Percentiles rank a stretch among this genome's conserved stretches.
These are phyloP conservation scores for Curvularia sp. DNA, from an alignment of 2,329 filamentous ascomycete species.

Conservation along the genomic window DNA sequence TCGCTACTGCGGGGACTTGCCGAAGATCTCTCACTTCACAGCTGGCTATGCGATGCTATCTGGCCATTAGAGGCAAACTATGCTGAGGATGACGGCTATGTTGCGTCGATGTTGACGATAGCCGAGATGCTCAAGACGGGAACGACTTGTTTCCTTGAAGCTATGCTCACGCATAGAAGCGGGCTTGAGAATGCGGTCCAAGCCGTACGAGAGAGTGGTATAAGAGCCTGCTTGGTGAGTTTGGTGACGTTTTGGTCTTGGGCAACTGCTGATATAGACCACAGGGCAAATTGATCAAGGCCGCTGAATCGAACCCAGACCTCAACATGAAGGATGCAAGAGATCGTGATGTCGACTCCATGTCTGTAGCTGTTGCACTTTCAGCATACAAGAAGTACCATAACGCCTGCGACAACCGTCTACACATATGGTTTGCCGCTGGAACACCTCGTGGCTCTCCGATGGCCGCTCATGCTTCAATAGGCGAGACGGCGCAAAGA, in stretches of 20 bases:
- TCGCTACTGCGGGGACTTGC: slow-evolving; percentile 45
- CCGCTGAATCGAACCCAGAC: slow-evolving; percentile 44
- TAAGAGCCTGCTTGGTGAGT: slow-evolving; percentile 38
- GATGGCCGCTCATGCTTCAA: slow-evolving; percentile 49
- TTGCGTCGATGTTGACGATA: slow-evolving; percentile 44
- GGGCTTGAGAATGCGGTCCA: slow-evolving; percentile 34
- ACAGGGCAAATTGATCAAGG: slow-evolving; percentile 50
- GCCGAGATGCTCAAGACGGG: slow-evolving; percentile 50
- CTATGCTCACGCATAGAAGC: slow-evolving; percentile 47
- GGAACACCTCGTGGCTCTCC: slow-evolving; percentile 57
- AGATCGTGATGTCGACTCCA: slow-evolving; percentile 47
- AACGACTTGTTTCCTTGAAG: slow-evolving; percentile 50
- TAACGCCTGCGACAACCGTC: slow-evolving; percentile 49
- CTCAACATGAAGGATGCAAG: slow-evolving; percentile 47
- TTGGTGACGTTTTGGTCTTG: accelerated
- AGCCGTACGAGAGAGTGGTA: slow-evolving; percentile 45
- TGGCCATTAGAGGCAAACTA: slow-evolving; percentile 50
- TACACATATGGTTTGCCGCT: slow-evolving; percentile 59
- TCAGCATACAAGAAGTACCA: slow-evolving; percentile 40
- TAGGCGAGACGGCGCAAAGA: slow-evolving; percentile 51
- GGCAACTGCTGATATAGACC: neutral
- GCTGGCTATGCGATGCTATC: slow-evolving; percentile 45
- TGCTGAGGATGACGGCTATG: slow-evolving; percentile 43
- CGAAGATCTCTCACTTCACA: slow-evolving; percentile 33
- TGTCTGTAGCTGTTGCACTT: slow-evolving; percentile 47